These are phyloP conservation scores for Tubosaeta sp. DNA, from an alignment of 768 basidiomycete genomes.

Conservation along the genomic window DNA sequence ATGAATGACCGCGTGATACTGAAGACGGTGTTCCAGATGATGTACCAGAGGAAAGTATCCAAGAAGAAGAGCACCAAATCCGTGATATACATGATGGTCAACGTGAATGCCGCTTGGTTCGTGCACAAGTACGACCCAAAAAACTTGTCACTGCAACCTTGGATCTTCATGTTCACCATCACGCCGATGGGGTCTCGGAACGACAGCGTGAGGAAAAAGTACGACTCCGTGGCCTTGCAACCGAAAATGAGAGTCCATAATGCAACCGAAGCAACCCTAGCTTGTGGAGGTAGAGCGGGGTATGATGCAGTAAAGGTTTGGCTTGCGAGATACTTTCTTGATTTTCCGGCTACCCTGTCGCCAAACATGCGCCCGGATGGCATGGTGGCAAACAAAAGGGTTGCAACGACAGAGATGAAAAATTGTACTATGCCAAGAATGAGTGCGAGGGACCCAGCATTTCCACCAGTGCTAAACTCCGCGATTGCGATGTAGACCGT, in stretches of 20 bases:
- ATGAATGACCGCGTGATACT: slow-evolving; percentile 84
- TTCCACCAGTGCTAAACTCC: slow-evolving; percentile 52
- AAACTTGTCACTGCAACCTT: slow-evolving; percentile 81
- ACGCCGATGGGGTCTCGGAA: slow-evolving; percentile 91
- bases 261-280: slow-evolving; percentile 72
- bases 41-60: slow-evolving; percentile 99
- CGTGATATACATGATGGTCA: slow-evolving; percentile 99
- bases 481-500: slow-evolving; percentile 93
- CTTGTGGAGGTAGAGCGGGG: slow-evolving; percentile 56
- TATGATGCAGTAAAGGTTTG: slow-evolving; percentile 99
- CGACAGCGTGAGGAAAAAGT: slow-evolving; percentile 95
- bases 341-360: slow-evolving; percentile 93
- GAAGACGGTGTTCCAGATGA: slow-evolving; percentile 98
- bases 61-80: slow-evolving; percentile 96
- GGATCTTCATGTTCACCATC: slow-evolving; percentile 96
- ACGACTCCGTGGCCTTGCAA: slow-evolving; percentile 95
- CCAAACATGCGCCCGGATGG: slow-evolving; percentile 99
- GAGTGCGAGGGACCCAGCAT: slow-evolving; percentile 69
- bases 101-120: slow-evolving; percentile 92
- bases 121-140: slow-evolving; percentile 81
- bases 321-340: slow-evolving; percentile 93
- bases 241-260: slow-evolving; percentile 94
- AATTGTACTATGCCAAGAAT: slow-evolving; percentile 97
- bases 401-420: slow-evolving; percentile 84
- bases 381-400: slow-evolving; percentile 83